Percentiles rank a stretch among this genome's conserved stretches.
Evolutionary conservation across 1,284 basidiomycete genomes (phyloP).

Genomic region (Veloporphyrellus conicus): DNA sequence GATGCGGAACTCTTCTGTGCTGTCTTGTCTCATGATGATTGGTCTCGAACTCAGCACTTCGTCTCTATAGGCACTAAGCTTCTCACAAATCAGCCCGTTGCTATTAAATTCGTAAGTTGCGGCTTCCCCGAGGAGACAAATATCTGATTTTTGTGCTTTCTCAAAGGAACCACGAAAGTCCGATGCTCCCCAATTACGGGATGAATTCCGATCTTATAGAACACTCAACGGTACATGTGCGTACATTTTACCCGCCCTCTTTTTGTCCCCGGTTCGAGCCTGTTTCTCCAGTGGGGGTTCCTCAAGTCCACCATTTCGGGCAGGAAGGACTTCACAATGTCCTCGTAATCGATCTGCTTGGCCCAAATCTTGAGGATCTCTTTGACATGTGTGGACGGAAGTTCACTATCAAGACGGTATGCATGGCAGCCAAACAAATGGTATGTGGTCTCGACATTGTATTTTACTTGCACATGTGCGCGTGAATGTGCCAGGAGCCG

Average conservation of each 20-base stretch:
- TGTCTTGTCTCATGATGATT: slow-evolving; percentile 4
- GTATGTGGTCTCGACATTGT: slow-evolving; percentile 43
- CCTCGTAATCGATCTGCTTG: slow-evolving; percentile 94
- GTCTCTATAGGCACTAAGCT: slow-evolving; percentile 72
- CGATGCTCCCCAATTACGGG: slow-evolving; percentile 94
- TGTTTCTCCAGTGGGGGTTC: slow-evolving; percentile 71
- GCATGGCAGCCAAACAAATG: slow-evolving; percentile 99
- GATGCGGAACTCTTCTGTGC: slow-evolving; percentile 3
- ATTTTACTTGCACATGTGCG: slow-evolving; percentile 8
- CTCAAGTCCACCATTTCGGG: slow-evolving; percentile 98
- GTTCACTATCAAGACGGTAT: slow-evolving; percentile 95
- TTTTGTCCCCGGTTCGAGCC: slow-evolving; percentile 15
- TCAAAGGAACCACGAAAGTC: slow-evolving; percentile 93
- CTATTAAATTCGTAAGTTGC: slow-evolving; percentile 90
- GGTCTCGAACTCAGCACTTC: slow-evolving; percentile 15
- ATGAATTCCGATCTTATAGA: slow-evolving; percentile 97
- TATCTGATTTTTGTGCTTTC: slow-evolving; percentile 16
- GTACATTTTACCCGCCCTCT: slow-evolving; percentile 34
- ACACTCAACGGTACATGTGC: slow-evolving; percentile 88
- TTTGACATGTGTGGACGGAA: slow-evolving; percentile 99
- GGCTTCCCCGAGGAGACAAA: slow-evolving; percentile 13
- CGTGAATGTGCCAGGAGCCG: not conserved
- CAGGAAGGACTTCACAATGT: slow-evolving; percentile 98
- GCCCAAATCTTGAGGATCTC: slow-evolving; percentile 93
- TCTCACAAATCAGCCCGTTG: slow-evolving; percentile 85